phyloP scores from a whole-genome alignment of 768 basidiomycete species.

The Rhizopogon sp. region DNA sequence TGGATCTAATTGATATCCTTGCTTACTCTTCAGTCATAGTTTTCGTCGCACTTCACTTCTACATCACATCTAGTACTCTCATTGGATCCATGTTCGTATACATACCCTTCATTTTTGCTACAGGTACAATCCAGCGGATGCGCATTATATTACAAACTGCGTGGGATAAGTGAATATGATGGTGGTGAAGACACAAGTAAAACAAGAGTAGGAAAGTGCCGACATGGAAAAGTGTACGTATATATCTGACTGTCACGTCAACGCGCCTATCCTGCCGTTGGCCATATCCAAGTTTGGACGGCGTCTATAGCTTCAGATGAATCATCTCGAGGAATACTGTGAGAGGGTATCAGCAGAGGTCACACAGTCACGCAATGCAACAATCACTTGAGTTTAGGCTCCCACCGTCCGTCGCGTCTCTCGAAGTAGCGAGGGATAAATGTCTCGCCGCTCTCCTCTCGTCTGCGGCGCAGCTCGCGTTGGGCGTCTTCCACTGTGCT shows the following conservation, averaged over 20 bases:
- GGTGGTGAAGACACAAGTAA: neutral
- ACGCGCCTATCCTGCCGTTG: slow-evolving; percentile 7
- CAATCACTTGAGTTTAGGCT: slow-evolving; percentile 71
- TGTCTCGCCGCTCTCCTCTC: slow-evolving; percentile 68
- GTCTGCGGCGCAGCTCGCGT: slow-evolving; percentile 67
- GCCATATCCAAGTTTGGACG: slow-evolving; percentile 80
- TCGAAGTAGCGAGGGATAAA: slow-evolving; percentile 83
- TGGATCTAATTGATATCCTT: neutral
- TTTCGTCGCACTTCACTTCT: neutral
- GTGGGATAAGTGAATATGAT: slow-evolving; percentile 15
- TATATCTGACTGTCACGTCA: neutral
- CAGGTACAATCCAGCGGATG: slow-evolving; percentile 34
- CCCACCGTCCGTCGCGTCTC: slow-evolving; percentile 72
- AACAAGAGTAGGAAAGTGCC: slow-evolving; percentile 1
- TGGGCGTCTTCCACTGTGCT: slow-evolving; percentile 87
- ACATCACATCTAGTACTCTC: neutral
- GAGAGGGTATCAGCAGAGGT: slow-evolving; percentile 1
- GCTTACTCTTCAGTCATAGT: neutral
- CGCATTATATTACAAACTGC: slow-evolving; percentile 25
- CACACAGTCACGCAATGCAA: neutral
- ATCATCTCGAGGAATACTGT: slow-evolving; percentile 63
- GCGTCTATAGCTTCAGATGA: slow-evolving; percentile 58
- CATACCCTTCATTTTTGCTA: slow-evolving; percentile 34
- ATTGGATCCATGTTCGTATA: slow-evolving; percentile 7
- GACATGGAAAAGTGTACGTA: neutral